These are phyloP conservation scores for Aspergillus luchuensis DNA, from an alignment of 2,329 filamentous ascomycete species.

Conservation along the genomic window DNA sequence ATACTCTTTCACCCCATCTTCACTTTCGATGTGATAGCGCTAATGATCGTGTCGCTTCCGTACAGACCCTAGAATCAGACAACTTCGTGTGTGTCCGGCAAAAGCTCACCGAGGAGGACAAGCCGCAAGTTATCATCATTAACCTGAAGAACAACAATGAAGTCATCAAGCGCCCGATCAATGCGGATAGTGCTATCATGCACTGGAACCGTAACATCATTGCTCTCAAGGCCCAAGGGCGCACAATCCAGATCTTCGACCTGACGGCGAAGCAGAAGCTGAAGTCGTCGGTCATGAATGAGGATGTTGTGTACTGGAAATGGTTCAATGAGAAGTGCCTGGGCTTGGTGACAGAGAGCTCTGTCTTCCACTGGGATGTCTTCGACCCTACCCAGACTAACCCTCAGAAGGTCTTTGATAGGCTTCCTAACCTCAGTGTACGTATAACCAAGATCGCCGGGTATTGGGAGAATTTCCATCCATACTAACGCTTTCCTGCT, in stretches of 20 bases:
- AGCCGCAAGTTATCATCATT: slow-evolving; percentile 94
- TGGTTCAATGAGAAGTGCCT: slow-evolving; percentile 91
- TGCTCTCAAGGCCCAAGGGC: slow-evolving; percentile 88
- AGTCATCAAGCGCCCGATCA: slow-evolving; percentile 91
- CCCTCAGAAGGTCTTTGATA: slow-evolving; percentile 90
- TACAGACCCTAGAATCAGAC: slow-evolving; percentile 95
- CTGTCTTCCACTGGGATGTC: slow-evolving; percentile 97
- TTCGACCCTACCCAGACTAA: slow-evolving; percentile 78
- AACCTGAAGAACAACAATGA: slow-evolving; percentile 98
- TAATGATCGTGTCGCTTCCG: slow-evolving; percentile 26
- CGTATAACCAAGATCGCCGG: slow-evolving; percentile 36
- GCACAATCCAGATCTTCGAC: slow-evolving; percentile 97
- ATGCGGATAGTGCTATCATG: slow-evolving; percentile 99
- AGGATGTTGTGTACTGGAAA: slow-evolving; percentile 99
- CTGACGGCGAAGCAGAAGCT: slow-evolving; percentile 90
- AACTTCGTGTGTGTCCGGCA: slow-evolving; percentile 95
- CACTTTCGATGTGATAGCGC: slow-evolving; percentile 2
- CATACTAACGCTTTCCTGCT: slow-evolving; percentile 12
- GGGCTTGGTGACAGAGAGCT: slow-evolving; percentile 85
- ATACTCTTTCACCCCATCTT: background rate
- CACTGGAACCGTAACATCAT: slow-evolving; percentile 97
- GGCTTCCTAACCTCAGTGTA: slow-evolving; percentile 85
- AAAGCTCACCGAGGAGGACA: slow-evolving; percentile 79
- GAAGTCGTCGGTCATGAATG: slow-evolving; percentile 94
- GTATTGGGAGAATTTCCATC: background rate